Conservation (phyloP, 176 grass and related monocot genomes). For the Urochloa ruziziensis region DNA sequence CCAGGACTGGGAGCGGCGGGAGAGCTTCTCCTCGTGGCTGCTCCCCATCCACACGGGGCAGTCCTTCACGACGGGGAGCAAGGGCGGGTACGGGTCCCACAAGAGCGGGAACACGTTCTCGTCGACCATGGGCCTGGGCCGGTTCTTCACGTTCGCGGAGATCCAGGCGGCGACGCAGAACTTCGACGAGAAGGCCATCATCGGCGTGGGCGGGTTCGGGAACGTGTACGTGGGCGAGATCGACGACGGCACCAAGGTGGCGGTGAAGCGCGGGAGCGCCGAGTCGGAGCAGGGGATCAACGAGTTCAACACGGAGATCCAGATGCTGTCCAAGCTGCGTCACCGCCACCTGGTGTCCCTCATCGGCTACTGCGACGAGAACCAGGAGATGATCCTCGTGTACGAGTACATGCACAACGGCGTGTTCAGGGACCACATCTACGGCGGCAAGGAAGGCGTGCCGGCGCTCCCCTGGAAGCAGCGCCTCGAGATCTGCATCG, state of each 20-base stretch:
- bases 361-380: slow-evolving; percentile 99
- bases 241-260: slow-evolving; percentile 77
- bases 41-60: slow-evolving; percentile 81
- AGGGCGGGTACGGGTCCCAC: slow-evolving; percentile 62
- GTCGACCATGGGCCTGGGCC: slow-evolving; percentile 63
- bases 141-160: slow-evolving; percentile 82
- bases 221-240: slow-evolving; percentile 95
- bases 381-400: slow-evolving; percentile 93
- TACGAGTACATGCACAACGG: slow-evolving; percentile 99
- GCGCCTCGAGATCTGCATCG: slow-evolving; percentile 98
- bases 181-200: slow-evolving; percentile 77
- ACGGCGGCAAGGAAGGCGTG: slow-evolving; percentile 48
- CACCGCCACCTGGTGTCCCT: slow-evolving; percentile 94
- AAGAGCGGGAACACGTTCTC: slow-evolving; percentile 87
- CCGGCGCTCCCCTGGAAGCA: slow-evolving; percentile 92
- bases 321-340: slow-evolving; percentile 96
- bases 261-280: slow-evolving; percentile 88
- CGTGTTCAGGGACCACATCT: slow-evolving; percentile 86
- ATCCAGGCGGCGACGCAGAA: slow-evolving; percentile 76
- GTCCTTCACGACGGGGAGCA: slow-evolving; percentile 52
- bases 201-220: slow-evolving; percentile 94
- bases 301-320: slow-evolving; percentile 98
- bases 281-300: slow-evolving; percentile 95
- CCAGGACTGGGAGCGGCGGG: slow-evolving; percentile 83
- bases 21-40: slow-evolving; percentile 98